Percentiles rank a stretch among this genome's conserved stretches.
These are phyloP conservation scores for Ceratocystis eucalypticola DNA, from an alignment of 2,329 filamentous ascomycete species.

Conservation along the genomic window DNA sequence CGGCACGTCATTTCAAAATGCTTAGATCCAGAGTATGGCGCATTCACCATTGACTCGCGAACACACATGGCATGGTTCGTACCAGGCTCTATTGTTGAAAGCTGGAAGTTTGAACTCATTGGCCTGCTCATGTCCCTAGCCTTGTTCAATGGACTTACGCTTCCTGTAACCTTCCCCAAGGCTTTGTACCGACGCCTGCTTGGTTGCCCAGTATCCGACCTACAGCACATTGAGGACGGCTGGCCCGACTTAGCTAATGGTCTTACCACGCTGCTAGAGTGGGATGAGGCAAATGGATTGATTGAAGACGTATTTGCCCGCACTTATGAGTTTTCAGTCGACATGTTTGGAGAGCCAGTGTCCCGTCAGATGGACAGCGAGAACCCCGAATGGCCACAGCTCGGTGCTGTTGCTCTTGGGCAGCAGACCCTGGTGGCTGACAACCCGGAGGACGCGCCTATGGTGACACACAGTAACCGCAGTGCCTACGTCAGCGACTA, in stretches of 20 bases:
- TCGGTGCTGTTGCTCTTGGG: slow-evolving; percentile 20
- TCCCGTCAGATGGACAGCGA: slow-evolving; percentile 42
- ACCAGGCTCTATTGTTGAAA: slow-evolving; percentile 64
- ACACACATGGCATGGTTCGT: slow-evolving; percentile 82
- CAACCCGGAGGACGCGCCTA: slow-evolving; percentile 42
- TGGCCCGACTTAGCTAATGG: slow-evolving; percentile 74
- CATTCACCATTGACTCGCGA: slow-evolving; percentile 63
- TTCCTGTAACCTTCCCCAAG: slow-evolving; percentile 78
- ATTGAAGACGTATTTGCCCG: slow-evolving; percentile 72
- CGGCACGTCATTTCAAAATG: slow-evolving; percentile 68
- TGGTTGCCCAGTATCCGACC: slow-evolving; percentile 50
- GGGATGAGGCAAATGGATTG: slow-evolving; percentile 59
- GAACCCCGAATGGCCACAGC: slow-evolving; percentile 27
- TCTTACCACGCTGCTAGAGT: slow-evolving; percentile 58
- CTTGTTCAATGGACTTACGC: slow-evolving; percentile 80
- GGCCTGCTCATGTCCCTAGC: slow-evolving; percentile 81
- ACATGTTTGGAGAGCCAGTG: slow-evolving; percentile 42
- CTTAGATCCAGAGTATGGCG: slow-evolving; percentile 61
- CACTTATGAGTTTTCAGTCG: slow-evolving; percentile 72
- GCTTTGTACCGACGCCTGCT: slow-evolving; percentile 73
- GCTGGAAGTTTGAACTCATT: slow-evolving; percentile 82
- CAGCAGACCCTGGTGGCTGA: slow-evolving; percentile 25
- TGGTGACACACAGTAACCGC: slow-evolving; percentile 74
- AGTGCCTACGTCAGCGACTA: slow-evolving; percentile 72
- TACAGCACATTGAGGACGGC: slow-evolving; percentile 70